Evolutionary conservation across 257 asterid species (phyloP), one percentile per base, ranked within the genome.

Genomic region (Craterostigma plantagineum): DNA sequence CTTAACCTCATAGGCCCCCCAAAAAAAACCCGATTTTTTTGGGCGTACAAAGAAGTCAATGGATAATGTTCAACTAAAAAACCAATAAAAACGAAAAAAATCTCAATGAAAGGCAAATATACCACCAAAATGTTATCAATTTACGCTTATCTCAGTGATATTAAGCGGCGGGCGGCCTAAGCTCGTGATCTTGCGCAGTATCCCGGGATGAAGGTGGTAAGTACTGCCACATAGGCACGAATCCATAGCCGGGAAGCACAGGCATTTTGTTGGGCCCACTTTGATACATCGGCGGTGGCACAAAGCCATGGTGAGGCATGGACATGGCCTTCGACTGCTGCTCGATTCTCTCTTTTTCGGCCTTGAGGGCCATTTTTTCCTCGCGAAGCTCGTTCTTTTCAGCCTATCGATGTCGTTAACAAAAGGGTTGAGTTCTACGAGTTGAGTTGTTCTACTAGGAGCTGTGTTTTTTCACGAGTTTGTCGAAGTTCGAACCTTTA

Each of bases 91-190:
- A n/a, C n/a, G 30, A 23, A 6, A 23, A 23, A 23, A 23, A 23
- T 23, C 30, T 23, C 30, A 23, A 23, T 23, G 30, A 23, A 23
- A 2, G 30, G 30, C 4, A 23, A 23, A 23, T 6, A 23, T 2
- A 23, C n/a, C 30, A 23, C 6, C 6, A 2, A 23, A 2, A 23
- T 23, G 30, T 23, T 23, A 23, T 23, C n/a, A n/a, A n/a, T n/a
- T n/a, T n/a, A n/a, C n/a, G 30, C 30, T 23, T 23, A 52, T 66
- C 67, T n/a, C n/a, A n/a, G n/a, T n/a, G n/a, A n/a, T n/a, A n/a
- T n/a, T n/a, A 84, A 48, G 93, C 96, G 44, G 96, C 96, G 38
- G 90, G 96, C 33, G 95, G 81, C 69, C 90, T 55, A 53, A 75
- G 80, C 63, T 54, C 63, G 30, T 72, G 90, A 67, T 85, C 96